Evolutionary conservation across 1,284 basidiomycete genomes (phyloP).

Genomic region (Cutaneotrichosporon cyanovorans): DNA sequence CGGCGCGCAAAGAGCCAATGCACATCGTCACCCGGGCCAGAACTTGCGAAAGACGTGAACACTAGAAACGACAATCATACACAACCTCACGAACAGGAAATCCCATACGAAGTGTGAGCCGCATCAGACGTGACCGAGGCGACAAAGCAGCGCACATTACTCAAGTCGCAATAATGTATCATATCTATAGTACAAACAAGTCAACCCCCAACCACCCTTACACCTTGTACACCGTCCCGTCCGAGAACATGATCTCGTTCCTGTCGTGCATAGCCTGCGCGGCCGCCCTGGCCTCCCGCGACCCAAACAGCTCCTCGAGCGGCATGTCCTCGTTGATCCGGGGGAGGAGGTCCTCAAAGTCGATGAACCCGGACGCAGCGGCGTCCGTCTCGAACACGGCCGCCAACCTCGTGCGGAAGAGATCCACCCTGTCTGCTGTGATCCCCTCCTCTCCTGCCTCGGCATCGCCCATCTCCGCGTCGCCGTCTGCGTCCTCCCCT

Average conservation of each 20-base stretch:
- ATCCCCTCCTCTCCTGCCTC: not conserved
- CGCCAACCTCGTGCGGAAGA: slow-evolving; percentile 70
- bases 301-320: slow-evolving; percentile 64
- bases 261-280: slow-evolving; percentile 70
- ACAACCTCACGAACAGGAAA: too few species aligned
- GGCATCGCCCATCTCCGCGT: slow-evolving; percentile 30
- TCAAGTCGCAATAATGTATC: too few species aligned
- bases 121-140: too few species aligned
- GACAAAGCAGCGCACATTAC: too few species aligned
- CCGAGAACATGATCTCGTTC: slow-evolving; percentile 82
- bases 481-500: slow-evolving; percentile 14
- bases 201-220: slow-evolving; percentile 11
- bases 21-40: too few species aligned
- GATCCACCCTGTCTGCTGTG: slow-evolving; percentile 50
- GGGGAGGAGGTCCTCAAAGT: slow-evolving; percentile 63
- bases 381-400: slow-evolving; percentile 60
- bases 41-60: too few species aligned
- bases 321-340: slow-evolving; percentile 70
- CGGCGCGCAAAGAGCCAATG: too few species aligned
- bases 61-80: too few species aligned
- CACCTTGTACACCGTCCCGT: slow-evolving; percentile 56
- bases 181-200: too few species aligned
- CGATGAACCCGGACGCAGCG: slow-evolving; percentile 67
- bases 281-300: slow-evolving; percentile 67
- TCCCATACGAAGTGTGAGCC: too few species aligned